Evolutionary conservation across 305 asterid genomes (phyloP).

Genomic region (Solanum hybrid): DNA sequence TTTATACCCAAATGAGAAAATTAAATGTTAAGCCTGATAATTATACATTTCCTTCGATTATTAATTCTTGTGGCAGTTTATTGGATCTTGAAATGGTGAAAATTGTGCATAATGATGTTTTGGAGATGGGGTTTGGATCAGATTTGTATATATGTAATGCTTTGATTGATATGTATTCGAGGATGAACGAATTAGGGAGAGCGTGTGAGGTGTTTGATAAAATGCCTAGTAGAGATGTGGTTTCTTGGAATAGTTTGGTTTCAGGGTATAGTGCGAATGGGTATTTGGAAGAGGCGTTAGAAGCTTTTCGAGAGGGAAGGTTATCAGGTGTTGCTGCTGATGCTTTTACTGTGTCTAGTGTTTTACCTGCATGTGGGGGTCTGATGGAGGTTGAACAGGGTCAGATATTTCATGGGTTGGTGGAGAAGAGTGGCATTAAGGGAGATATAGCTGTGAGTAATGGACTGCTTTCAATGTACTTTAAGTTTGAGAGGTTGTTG

Average conservation of each 20-base stretch:
- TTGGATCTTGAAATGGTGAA: constrained; percentile 41
- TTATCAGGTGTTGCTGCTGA: constrained; percentile 38
- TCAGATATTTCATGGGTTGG: constrained; percentile 46
- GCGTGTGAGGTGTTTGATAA: constrained; percentile 55
- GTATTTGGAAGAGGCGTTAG: constrained; percentile 46
- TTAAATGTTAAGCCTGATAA: constrained; percentile 41
- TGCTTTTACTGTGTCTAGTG: constrained; percentile 43
- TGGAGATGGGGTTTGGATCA: constrained; percentile 38
- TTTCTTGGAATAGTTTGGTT: constrained; percentile 77
- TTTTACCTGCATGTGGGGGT: constrained; percentile 52
- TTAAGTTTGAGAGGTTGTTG: constrained; percentile 41
- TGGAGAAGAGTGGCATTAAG: constrained; percentile 46
- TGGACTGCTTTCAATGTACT: constrained; percentile 61
- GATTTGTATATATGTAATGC: constrained; percentile 64
- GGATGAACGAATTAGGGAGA: constrained; percentile 29
- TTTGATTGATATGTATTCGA: constrained; percentile 58
- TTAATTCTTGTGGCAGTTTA: constrained; percentile 53
- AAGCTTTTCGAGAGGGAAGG: constrained; percentile 31
- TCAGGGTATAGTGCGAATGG: constrained; percentile 67
- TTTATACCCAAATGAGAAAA: constrained; percentile 47
- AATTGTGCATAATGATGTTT: constrained; percentile 37
- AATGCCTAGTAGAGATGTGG: constrained; percentile 57
- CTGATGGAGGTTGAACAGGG: constrained; percentile 51
- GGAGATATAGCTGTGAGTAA: constrained; percentile 40
- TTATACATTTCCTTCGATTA: constrained; percentile 68